Conservation (phyloP, 441 rosid genomes). For the Croton laevigatus region DNA sequence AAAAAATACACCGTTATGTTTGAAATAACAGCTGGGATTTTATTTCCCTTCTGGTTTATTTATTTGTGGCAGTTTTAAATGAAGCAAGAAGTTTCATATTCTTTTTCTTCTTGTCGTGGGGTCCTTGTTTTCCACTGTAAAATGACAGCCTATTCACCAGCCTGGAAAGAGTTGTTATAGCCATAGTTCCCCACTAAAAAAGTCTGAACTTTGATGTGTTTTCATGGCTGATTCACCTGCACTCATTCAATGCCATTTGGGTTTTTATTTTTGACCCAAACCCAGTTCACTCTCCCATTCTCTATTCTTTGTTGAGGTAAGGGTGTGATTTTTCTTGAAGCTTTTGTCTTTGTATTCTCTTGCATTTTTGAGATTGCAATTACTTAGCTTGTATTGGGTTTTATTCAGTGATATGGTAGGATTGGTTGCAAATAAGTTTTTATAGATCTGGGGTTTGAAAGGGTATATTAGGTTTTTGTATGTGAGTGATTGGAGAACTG, state of each 20-base stretch:
- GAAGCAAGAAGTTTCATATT: slow-evolving; percentile 17
- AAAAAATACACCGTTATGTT: slow-evolving; percentile 7
- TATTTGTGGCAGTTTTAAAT: background rate
- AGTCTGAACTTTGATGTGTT: slow-evolving; percentile 22
- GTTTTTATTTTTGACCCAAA: slow-evolving; percentile 17
- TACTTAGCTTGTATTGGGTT: background rate
- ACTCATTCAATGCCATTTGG: slow-evolving; percentile 28
- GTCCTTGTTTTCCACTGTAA: slow-evolving; percentile 17
- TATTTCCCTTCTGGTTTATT: background rate
- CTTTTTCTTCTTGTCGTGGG: slow-evolving; percentile 26
- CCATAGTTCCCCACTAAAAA: slow-evolving; percentile 30
- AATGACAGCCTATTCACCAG: slow-evolving; percentile 62
- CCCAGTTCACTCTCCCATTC: slow-evolving; percentile 14
- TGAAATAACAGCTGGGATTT: slow-evolving; percentile 23
- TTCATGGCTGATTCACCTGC: slow-evolving; percentile 24
- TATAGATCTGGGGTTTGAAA: slow-evolving; percentile 37
- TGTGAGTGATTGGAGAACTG: slow-evolving; percentile 10
- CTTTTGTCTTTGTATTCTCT: slow-evolving; percentile 20
- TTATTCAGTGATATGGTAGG: background rate
- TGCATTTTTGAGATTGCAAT: background rate
- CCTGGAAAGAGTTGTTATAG: slow-evolving; percentile 56
- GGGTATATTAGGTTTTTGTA: slow-evolving; percentile 4
- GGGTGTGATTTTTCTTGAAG: slow-evolving; percentile 16
- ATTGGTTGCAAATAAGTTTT: slow-evolving; percentile 18
- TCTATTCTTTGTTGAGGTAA: slow-evolving; percentile 34